Percentiles rank a stretch among this genome's conserved stretches.
Conservation (phyloP, 2,329 filamentous ascomycete genomes). For the Juglanconis oblonga region DNA sequence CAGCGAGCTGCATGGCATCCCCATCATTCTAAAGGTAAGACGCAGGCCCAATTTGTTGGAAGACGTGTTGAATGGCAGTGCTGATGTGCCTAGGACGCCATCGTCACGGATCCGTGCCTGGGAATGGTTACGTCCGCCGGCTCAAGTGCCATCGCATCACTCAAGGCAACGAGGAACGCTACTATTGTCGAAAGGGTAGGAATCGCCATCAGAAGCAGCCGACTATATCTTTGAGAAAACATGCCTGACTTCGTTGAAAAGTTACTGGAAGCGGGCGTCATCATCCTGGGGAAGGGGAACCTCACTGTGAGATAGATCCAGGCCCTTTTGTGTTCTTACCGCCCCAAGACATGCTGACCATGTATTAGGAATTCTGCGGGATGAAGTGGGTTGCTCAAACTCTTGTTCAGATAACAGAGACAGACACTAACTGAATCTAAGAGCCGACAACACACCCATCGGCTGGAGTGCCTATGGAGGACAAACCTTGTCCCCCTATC, state of each 20-base stretch:
- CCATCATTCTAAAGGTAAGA: conserved; percentile 34
- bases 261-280: conserved; percentile 34
- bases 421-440: conserved; percentile 23
- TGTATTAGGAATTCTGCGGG: conserved; percentile 12
- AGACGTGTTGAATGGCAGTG: no score
- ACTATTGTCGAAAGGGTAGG: conserved; percentile 29
- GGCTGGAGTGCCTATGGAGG: conserved; percentile 36
- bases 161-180: conserved; percentile 33
- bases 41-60: no score
- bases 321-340: no score
- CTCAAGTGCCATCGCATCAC: conserved; percentile 34
- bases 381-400: conserved; percentile 26
- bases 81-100: conserved; percentile 28
- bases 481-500: conserved; percentile 21
- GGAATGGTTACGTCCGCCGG: conserved; percentile 40
- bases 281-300: conserved; percentile 40
- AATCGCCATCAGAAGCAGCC: not conserved
- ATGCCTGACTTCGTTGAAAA: conserved; percentile 8
- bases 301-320: conserved; percentile 26
- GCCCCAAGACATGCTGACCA: not conserved
- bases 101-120: conserved; percentile 33
- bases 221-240: no score
- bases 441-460: conserved; percentile 31
- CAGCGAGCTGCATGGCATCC: conserved; percentile 39
- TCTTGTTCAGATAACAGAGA: conserved; percentile 8